Base-by-base conservation (phyloP, 2,329 filamentous ascomycete species). In the Fusarium longipes region DNA sequence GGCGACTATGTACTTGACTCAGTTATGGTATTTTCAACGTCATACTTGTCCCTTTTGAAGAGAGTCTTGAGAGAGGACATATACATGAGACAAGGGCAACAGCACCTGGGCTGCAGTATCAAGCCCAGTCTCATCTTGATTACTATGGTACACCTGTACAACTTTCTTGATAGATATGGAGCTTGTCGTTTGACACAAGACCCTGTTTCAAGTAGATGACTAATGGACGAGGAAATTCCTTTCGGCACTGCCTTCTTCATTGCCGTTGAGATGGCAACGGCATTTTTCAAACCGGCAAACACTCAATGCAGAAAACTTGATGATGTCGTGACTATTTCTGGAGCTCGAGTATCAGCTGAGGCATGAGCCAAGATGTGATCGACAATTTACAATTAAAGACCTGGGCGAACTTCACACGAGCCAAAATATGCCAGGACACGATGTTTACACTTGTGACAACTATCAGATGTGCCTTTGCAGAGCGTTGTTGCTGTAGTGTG, bases 181-280 rank as follows among this genome's bases (percentile, higher is more conserved):
- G 42, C 45, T 36, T n/a, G 33, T 42, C 22, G 57, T 61, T 40
- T 44, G n/a, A n/a, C 24, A 33, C 32, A 54, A 39, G 20, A 43
- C 27, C 25, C 38, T 48, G 57, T 63, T 63, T 57, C 49, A 38
- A 27, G 14, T n/a, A 33, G 8, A 49, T 25, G 36, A 32, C 11
- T 17, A 40, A 29, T 25, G 27, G 38, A 43, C 25, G 40, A 48
- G 49, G 40, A 33, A 43, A 15, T 33, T 32, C 35, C 58, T 54
- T 62, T 20, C 22, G 38, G n/a, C 22, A 24, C 22, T 57, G 32
- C n/a, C n/a, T n/a, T n/a, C n/a, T n/a, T n/a, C 7, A 8, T 15
- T 17, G 32, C 22, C 5, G 39, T 57, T 18, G 25, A 58, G 49
- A 24, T 57, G 24, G 40, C 18, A 36, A 18, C 45, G 22, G 45